A percentile compares a stretch with the other conserved stretches of the same genome.
Evolutionary conservation across 2,329 filamentous ascomycete genomes (phyloP).

Genomic region (Aspergillus sp.): DNA sequence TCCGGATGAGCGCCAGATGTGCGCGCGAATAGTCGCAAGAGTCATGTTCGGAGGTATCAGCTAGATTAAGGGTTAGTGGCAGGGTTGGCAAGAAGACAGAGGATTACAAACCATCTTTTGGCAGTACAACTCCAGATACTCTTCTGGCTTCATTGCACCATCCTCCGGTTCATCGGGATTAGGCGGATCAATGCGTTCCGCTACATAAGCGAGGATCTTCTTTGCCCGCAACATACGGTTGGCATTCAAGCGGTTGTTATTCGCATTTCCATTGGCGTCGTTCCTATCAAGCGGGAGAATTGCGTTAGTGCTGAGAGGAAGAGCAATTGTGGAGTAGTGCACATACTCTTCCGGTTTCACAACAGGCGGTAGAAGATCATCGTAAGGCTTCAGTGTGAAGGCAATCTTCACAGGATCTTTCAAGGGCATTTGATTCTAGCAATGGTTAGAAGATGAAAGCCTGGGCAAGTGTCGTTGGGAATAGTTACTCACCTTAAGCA

Average conservation of each 20-base stretch:
- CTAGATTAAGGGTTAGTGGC: slow-evolving; percentile 21
- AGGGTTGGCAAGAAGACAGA: not conserved
- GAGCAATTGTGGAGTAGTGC: not conserved
- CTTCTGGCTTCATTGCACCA: slow-evolving; percentile 71
- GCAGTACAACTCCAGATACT: slow-evolving; percentile 93
- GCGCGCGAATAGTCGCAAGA: slow-evolving; percentile 85
- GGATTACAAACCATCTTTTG: slow-evolving; percentile 74
- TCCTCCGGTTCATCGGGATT: slow-evolving; percentile 59
- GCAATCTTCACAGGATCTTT: slow-evolving; percentile 98
- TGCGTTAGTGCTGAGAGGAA: slow-evolving; percentile 3
- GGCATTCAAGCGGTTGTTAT: slow-evolving; percentile 81
- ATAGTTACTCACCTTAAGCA: slow-evolving; percentile 59
- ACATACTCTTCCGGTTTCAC: slow-evolving; percentile 67
- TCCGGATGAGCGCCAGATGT: slow-evolving; percentile 92
- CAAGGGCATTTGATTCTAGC: slow-evolving; percentile 70
- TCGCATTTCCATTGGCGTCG: slow-evolving; percentile 22
- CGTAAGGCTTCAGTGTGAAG: slow-evolving; percentile 82
- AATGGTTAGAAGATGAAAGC: slow-evolving; percentile 13
- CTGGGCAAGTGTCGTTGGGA: slow-evolving; percentile 15
- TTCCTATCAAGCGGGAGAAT: slow-evolving; percentile 13
- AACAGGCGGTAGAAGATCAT: slow-evolving; percentile 72
- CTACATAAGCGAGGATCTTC: slow-evolving; percentile 90
- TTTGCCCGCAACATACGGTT: slow-evolving; percentile 95
- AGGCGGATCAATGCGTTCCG: slow-evolving; percentile 79
- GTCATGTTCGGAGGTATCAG: slow-evolving; percentile 76